Conservation (phyloP, 2,329 filamentous ascomycete genomes). For the Xylaria sp. region DNA sequence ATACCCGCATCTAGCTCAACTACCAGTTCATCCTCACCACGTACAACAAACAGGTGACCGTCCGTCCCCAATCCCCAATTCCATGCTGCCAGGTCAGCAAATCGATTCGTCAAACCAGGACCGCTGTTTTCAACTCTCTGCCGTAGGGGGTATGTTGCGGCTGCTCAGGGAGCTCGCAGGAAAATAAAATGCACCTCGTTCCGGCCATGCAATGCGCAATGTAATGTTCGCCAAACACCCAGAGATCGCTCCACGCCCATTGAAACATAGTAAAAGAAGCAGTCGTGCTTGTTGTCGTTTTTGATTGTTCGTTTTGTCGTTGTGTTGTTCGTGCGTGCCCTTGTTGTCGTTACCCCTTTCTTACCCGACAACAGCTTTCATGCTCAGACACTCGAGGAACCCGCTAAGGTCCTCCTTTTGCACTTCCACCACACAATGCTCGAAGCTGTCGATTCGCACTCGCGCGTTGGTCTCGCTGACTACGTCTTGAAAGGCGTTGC, state of each 20-base stretch:
- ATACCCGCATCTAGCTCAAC: background rate
- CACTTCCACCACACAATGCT: slow-evolving; percentile 97
- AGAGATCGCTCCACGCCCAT: slow-evolving; percentile 12
- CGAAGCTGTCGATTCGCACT: slow-evolving; percentile 92
- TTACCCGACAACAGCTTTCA: slow-evolving; percentile 75
- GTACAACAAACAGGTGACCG: background rate
- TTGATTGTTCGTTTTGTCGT: too few species aligned
- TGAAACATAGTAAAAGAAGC: slow-evolving; percentile 1
- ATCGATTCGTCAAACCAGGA: slow-evolving; percentile 18
- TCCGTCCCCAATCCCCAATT: slow-evolving; percentile 1
- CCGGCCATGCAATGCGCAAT: slow-evolving; percentile 13
- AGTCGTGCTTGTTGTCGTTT: background rate
- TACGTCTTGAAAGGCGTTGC: slow-evolving; percentile 92
- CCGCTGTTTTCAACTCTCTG: slow-evolving; percentile 13
- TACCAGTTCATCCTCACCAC: background rate
- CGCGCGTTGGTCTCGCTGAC: slow-evolving; percentile 84
- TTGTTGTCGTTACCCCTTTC: background rate
- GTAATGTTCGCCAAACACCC: slow-evolving; percentile 11
- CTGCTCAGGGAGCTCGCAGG: slow-evolving; percentile 1
- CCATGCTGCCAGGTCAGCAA: slow-evolving; percentile 3
- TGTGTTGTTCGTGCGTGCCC: too few species aligned
- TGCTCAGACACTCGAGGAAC: slow-evolving; percentile 86
- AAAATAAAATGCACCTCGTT: slow-evolving; percentile 7
- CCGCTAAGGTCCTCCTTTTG: slow-evolving; percentile 87
- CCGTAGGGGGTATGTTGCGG: slow-evolving; percentile 8